These are phyloP conservation scores for Pseudopyrenochaeta lycopersici DNA, from an alignment of 2,329 filamentous ascomycete genomes.

Conservation along the genomic window DNA sequence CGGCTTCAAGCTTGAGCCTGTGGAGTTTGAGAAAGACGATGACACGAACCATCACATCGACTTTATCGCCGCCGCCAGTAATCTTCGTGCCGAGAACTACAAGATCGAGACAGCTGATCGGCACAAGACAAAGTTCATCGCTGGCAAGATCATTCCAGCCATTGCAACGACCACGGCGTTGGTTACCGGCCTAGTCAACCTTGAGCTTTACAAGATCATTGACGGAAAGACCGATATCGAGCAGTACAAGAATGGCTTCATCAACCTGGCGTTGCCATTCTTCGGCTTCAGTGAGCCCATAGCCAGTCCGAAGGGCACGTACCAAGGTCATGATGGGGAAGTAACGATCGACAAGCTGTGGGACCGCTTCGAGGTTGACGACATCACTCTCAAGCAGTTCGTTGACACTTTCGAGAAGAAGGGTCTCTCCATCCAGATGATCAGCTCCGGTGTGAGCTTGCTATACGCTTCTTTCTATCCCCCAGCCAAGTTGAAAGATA, in stretches of 20 bases:
- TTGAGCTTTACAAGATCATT: slow-evolving; percentile 96
- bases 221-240: slow-evolving; percentile 97
- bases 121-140: slow-evolving; percentile 99
- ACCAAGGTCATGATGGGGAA: slow-evolving; percentile 77
- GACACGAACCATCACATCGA: slow-evolving; percentile 98
- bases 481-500: slow-evolving; percentile 81
- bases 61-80: slow-evolving; percentile 97
- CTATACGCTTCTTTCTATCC: slow-evolving; percentile 95
- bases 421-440: slow-evolving; percentile 86
- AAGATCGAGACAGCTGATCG: slow-evolving; percentile 91
- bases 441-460: slow-evolving; percentile 96
- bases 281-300: slow-evolving; percentile 99
- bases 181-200: slow-evolving; percentile 89
- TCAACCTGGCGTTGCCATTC: slow-evolving; percentile 96
- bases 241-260: slow-evolving; percentile 99
- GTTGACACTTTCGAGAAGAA: slow-evolving; percentile 80
- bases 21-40: slow-evolving; percentile 99
- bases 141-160: slow-evolving; percentile 98
- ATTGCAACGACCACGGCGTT: slow-evolving; percentile 97
- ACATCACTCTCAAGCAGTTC: slow-evolving; percentile 86
- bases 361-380: slow-evolving; percentile 92
- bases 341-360: slow-evolving; percentile 94
- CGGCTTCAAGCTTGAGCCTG: slow-evolving; percentile 87
- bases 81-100: slow-evolving; percentile 96
- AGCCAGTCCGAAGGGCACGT: slow-evolving; percentile 89